These are phyloP conservation scores for Medicago ruthenica DNA, from an alignment of 306 rosid genomes.

Conservation along the genomic window DNA sequence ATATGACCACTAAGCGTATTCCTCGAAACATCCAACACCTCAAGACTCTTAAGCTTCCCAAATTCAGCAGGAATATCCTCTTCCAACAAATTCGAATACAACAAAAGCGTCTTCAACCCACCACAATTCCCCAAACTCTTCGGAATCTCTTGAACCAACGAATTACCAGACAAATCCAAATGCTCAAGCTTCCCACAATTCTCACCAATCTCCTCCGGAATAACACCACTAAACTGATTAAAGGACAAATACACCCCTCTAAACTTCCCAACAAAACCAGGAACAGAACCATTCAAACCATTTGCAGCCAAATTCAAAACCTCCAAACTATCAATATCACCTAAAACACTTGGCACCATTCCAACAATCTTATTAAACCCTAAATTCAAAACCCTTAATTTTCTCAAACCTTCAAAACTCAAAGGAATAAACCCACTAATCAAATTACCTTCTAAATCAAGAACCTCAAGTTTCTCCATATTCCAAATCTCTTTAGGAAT, in stretches of 20 bases:
- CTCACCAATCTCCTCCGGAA: slow-evolving; percentile 74
- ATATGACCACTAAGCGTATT: slow-evolving; percentile 72
- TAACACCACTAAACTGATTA: slow-evolving; percentile 60
- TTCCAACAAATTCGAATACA: slow-evolving; percentile 77
- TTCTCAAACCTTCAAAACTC: slow-evolving; percentile 43
- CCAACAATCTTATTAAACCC: slow-evolving; percentile 77
- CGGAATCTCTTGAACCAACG: slow-evolving; percentile 60
- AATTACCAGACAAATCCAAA: slow-evolving; percentile 83
- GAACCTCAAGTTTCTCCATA: slow-evolving; percentile 74
- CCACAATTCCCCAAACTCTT: slow-evolving; percentile 75
- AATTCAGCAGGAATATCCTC: slow-evolving; percentile 71
- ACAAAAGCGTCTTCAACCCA: slow-evolving; percentile 59
- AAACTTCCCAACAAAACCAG: slow-evolving; percentile 67
- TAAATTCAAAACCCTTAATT: slow-evolving; percentile 70
- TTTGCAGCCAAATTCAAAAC: slow-evolving; percentile 79
- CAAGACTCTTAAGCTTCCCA: slow-evolving; percentile 64
- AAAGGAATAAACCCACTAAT: slow-evolving; percentile 61
- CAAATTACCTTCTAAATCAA: slow-evolving; percentile 85
- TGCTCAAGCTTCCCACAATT: slow-evolving; percentile 81
- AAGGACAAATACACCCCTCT: slow-evolving; percentile 68
- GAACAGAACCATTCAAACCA: slow-evolving; percentile 71
- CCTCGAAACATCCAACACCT: slow-evolving; percentile 86
- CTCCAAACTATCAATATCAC: slow-evolving; percentile 53
- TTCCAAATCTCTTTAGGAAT: slow-evolving; percentile 70
- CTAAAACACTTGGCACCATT: slow-evolving; percentile 62